Base-by-base conservation (phyloP, 371 early-diverging fungal genomes). In the Phascolomyces articulosus region DNA sequence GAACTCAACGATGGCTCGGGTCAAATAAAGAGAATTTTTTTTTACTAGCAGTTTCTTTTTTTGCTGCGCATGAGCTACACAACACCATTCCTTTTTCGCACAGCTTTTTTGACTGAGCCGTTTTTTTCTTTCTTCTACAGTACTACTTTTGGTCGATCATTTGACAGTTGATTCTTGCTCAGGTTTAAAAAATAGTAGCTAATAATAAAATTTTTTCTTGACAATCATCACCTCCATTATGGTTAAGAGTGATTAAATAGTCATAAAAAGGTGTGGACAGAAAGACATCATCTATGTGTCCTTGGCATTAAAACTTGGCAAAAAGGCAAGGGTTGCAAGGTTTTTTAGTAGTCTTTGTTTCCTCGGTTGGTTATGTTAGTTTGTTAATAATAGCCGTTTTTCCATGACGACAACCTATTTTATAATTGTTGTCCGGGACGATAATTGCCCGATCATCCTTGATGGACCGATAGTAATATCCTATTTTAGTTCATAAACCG, bases 161-260 rank as follows among this genome's bases (percentile, higher is more conserved):
- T 51, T 51, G 51, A 51, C 51, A 51, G 51, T 51, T 51, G n/a
- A 13, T 47, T 51, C 21, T 24, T 51, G 20, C 51, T 51, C 51
- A 23, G 20, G 1, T 28, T 44, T 44, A 44, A 44, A 18, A 6
- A 47, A 20, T 47, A 13, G 21, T 20, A n/a, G 47, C 47, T 4
- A 13, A 16, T 47, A 47, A 47, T n/a, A n/a, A n/a, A n/a, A n/a
- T n/a, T n/a, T n/a, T n/a, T n/a, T n/a, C n/a, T n/a, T n/a, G n/a
- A n/a, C n/a, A n/a, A n/a, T n/a, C n/a, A n/a, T n/a, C n/a, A n/a
- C n/a, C n/a, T n/a, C n/a, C n/a, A n/a, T n/a, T n/a, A n/a, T n/a
- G n/a, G n/a, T n/a, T n/a, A n/a, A n/a, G n/a, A n/a, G n/a, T n/a
- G n/a, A n/a, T n/a, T n/a, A n/a, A n/a, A n/a, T n/a, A n/a, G n/a